Evolutionary conservation across 305 asterid species (phyloP).

Genomic region (Andrographis paniculata): DNA sequence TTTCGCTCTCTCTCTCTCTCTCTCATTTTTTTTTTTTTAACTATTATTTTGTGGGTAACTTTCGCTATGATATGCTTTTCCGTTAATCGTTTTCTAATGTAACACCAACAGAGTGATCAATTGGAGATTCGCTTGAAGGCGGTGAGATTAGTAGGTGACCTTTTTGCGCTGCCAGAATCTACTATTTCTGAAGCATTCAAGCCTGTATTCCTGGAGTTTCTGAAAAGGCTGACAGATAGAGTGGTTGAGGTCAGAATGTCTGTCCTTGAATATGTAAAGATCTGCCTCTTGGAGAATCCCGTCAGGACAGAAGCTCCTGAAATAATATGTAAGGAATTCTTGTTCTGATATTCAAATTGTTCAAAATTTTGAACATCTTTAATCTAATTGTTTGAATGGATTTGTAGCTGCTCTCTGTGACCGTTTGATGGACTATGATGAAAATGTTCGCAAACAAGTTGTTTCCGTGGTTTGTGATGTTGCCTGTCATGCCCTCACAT

Average conservation of each 20-base stretch:
- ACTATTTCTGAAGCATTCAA: conserved; percentile 63
- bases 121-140: conserved; percentile 75
- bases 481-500: conserved; percentile 51
- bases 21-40: background rate
- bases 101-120: conserved; percentile 71
- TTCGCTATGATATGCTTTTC: conserved; percentile 16
- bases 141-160: conserved; percentile 81
- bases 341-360: conserved; percentile 8
- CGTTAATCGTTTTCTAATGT: conserved; percentile 24
- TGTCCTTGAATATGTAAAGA: conserved; percentile 75
- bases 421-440: conserved; percentile 85
- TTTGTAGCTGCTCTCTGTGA: conserved; percentile 84
- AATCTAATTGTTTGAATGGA: conserved; percentile 24
- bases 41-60: too few species aligned
- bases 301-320: conserved; percentile 70
- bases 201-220: conserved; percentile 76
- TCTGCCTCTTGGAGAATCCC: conserved; percentile 70
- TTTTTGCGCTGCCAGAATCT: conserved; percentile 68
- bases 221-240: conserved; percentile 89
- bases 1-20: too few species aligned
- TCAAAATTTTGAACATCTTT: conserved; percentile 13
- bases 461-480: conserved; percentile 85
- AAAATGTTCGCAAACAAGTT: conserved; percentile 85
- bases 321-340: conserved; percentile 59
- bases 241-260: conserved; percentile 77